These are phyloP conservation scores for Apiospora aurea DNA, from an alignment of 2,329 filamentous ascomycete species.

Conservation along the genomic window DNA sequence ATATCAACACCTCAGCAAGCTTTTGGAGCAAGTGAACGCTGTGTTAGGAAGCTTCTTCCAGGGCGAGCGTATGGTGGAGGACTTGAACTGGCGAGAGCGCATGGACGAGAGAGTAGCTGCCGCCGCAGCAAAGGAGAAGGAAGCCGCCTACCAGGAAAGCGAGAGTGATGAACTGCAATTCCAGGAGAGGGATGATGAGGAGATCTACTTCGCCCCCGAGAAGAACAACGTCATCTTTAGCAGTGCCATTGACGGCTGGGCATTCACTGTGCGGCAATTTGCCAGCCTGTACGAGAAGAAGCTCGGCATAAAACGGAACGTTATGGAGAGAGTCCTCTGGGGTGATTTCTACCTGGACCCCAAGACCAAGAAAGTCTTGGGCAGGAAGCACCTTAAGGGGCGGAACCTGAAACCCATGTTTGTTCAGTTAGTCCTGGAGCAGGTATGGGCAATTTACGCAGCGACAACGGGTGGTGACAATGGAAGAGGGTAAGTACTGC, in stretches of 20 bases:
- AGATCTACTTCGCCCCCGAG: slow-evolving; percentile 97
- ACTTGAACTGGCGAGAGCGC: slow-evolving; percentile 91
- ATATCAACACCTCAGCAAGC: slow-evolving; percentile 85
- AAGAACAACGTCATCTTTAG: slow-evolving; percentile 99
- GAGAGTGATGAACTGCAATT: slow-evolving; percentile 72
- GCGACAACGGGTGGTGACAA: slow-evolving; percentile 84
- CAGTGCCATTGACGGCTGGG: slow-evolving; percentile 98
- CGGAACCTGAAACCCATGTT: slow-evolving; percentile 94
- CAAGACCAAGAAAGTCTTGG: slow-evolving; percentile 93
- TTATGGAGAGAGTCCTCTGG: slow-evolving; percentile 95
- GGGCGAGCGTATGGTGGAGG: slow-evolving; percentile 97
- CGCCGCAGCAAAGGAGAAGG: slow-evolving; percentile 66
- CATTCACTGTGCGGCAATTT: slow-evolving; percentile 95
- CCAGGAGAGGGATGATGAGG: slow-evolving; percentile 92
- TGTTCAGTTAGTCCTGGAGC: slow-evolving; percentile 93
- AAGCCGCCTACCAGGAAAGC: slow-evolving; percentile 56
- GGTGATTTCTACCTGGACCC: slow-evolving; percentile 96
- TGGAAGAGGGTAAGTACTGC: slow-evolving; percentile 74
- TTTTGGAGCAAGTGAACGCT: slow-evolving; percentile 95
- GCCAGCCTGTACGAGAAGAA: slow-evolving; percentile 95
- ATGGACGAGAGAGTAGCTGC: slow-evolving; percentile 87
- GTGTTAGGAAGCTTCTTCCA: slow-evolving; percentile 98
- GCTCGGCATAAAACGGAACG: slow-evolving; percentile 86
- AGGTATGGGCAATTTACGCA: slow-evolving; percentile 94
- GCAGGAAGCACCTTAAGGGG: slow-evolving; percentile 91